These are phyloP conservation scores for Daldinia bambusicola DNA, from an alignment of 495 filamentous ascomycete genomes.

Conservation along the genomic window DNA sequence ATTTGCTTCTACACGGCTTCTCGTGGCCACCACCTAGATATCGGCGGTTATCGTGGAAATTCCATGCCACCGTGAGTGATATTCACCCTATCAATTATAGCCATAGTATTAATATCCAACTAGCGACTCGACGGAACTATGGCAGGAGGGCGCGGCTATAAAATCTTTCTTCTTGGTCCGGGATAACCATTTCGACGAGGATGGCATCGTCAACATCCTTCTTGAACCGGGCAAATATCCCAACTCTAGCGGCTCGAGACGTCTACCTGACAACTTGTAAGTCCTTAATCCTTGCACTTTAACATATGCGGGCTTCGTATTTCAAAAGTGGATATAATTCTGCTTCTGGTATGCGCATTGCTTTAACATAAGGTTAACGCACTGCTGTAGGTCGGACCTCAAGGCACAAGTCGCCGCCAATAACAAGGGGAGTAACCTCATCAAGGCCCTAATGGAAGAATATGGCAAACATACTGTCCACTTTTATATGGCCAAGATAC, in stretches of 20 bases:
- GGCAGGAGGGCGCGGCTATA: conserved; percentile 93
- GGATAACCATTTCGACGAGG: conserved; percentile 88
- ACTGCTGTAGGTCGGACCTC: conserved; percentile 77
- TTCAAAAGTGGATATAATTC: neutral
- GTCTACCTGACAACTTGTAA: conserved; percentile 87
- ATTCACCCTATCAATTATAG: conserved; percentile 51
- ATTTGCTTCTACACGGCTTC: conserved; percentile 98
- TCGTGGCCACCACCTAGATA: conserved; percentile 95
- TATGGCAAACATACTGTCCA: conserved; percentile 91
- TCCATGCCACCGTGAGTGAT: conserved; percentile 84
- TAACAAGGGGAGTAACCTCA: conserved; percentile 92
- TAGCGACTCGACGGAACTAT: conserved; percentile 70
- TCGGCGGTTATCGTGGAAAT: conserved; percentile 93
- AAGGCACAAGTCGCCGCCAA: conserved; percentile 97
- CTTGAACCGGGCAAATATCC: conserved; percentile 86
- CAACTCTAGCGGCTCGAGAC: conserved; percentile 88
- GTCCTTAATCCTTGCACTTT: conserved; percentile 49
- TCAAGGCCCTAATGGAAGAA: conserved; percentile 82
- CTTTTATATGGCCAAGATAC: conserved; percentile 95
- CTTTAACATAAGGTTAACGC: conserved; percentile 74
- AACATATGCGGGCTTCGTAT: conserved; percentile 74
- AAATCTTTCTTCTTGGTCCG: conserved; percentile 78
- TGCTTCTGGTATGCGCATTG: neutral
- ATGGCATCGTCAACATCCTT: conserved; percentile 83
- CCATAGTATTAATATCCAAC: conserved; percentile 48